Conservation (phyloP, 345 rosid species). For the Passiflora organensis region DNA sequence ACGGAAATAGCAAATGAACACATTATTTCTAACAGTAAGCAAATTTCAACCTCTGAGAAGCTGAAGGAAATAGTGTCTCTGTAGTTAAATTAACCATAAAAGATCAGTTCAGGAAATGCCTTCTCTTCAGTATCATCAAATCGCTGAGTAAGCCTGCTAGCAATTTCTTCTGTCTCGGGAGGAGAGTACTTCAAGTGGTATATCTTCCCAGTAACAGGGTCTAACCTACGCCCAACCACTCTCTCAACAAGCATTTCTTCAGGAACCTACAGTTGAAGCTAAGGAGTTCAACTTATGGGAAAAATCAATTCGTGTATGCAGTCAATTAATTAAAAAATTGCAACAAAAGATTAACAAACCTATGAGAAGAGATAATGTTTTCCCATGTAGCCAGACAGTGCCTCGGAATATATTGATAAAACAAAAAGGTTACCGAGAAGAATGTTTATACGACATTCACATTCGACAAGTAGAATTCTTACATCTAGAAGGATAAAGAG, state of each 20-base stretch:
- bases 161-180: conserved; percentile 80
- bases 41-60: background rate
- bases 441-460: background rate
- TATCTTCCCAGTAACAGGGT: conserved; percentile 91
- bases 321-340: no score
- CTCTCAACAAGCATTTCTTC: conserved; percentile 89
- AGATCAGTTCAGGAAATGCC: conserved; percentile 37
- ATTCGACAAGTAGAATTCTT: conserved; percentile 19
- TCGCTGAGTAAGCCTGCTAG: conserved; percentile 78
- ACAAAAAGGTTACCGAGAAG: no score
- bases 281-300: background rate
- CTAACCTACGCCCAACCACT: conserved; percentile 86
- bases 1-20: conserved; percentile 4
- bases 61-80: background rate
- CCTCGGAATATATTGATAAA: no score
- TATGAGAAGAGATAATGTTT: no score
- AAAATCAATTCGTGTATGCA: no score
- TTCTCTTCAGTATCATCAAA: conserved; percentile 95
- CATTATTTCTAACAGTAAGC: background rate
- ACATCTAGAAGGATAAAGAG: conserved; percentile 82
- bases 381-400: no score
- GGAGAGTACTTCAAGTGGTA: conserved; percentile 90
- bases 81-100: background rate
- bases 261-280: conserved; percentile 53
- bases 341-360: no score